These are phyloP conservation scores for Prunus armeniaca DNA, from an alignment of 306 rosid genomes.

Conservation along the genomic window DNA sequence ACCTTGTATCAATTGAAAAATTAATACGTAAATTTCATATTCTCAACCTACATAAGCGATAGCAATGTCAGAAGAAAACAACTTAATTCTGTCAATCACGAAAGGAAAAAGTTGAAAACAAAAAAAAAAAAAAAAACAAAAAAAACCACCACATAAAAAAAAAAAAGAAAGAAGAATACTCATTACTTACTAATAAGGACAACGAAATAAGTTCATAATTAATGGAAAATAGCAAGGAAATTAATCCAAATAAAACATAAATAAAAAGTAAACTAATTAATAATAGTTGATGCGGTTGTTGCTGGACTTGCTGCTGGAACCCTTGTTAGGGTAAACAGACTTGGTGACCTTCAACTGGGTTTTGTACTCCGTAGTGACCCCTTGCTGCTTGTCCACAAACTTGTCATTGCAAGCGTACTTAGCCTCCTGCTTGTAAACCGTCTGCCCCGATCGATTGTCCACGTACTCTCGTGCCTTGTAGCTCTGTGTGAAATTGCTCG, in stretches of 20 bases:
- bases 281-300: not conserved
- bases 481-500: not conserved
- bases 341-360: conserved; percentile 7
- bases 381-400: not conserved
- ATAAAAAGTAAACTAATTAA: not conserved
- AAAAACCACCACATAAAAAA: too few relatives aligned
- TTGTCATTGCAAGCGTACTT: not conserved
- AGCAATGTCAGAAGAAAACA: too few relatives aligned
- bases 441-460: not conserved
- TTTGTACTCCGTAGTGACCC: not conserved
- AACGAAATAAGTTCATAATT: too few relatives aligned
- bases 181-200: too few relatives aligned
- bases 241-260: not conserved
- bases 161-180: too few relatives aligned
- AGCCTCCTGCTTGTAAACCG: not conserved
- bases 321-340: not conserved
- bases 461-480: not conserved
- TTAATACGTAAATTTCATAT: too few relatives aligned
- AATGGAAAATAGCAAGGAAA: not conserved
- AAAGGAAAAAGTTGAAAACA: too few relatives aligned
- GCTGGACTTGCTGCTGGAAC: not conserved
- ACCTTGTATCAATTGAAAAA: too few relatives aligned
- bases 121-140: too few relatives aligned
- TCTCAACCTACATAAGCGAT: too few relatives aligned
- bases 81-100: too few relatives aligned